Conservation (phyloP, 331 rosid genomes). For the Dryas integrifolia region DNA sequence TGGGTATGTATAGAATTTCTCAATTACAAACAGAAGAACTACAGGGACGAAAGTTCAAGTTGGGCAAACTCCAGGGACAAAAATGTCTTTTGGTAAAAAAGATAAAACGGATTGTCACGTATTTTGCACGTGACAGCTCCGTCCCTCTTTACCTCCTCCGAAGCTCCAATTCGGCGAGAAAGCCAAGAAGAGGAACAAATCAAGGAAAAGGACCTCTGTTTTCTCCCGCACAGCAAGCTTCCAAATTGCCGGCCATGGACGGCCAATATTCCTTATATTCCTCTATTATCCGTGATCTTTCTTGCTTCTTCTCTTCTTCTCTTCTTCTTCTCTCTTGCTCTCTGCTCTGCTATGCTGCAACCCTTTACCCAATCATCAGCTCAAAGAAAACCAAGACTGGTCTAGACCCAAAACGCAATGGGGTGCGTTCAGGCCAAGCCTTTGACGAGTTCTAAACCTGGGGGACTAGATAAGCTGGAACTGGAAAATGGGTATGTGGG, state of each 20-base stretch:
- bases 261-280: slow-evolving; percentile 34
- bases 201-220: slow-evolving; percentile 17
- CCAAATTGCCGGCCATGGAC: slow-evolving; percentile 74
- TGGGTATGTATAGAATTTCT: too few relatives aligned
- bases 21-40: too few relatives aligned
- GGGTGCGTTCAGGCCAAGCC: slow-evolving; percentile 74
- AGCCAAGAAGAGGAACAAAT: slow-evolving; percentile 20
- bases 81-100: not conserved
- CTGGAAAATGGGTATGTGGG: slow-evolving; percentile 54
- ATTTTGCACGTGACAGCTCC: not conserved
- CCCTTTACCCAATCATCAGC: not conserved
- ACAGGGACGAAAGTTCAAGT: too few relatives aligned
- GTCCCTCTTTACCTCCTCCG: not conserved
- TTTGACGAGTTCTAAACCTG: slow-evolving; percentile 23
- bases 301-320: slow-evolving; percentile 9
- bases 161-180: slow-evolving; percentile 27
- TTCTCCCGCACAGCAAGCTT: slow-evolving; percentile 20
- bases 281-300: slow-evolving; percentile 11
- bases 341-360: slow-evolving; percentile 7
- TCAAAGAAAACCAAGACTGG: not conserved
- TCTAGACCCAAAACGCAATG: slow-evolving; percentile 34
- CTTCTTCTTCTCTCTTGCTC: slow-evolving; percentile 13
- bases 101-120: not conserved
- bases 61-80: too few relatives aligned
- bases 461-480: slow-evolving; percentile 47